These are phyloP conservation scores for Orbilia javanica DNA, from an alignment of 2,329 filamentous ascomycete genomes.

Conservation along the genomic window DNA sequence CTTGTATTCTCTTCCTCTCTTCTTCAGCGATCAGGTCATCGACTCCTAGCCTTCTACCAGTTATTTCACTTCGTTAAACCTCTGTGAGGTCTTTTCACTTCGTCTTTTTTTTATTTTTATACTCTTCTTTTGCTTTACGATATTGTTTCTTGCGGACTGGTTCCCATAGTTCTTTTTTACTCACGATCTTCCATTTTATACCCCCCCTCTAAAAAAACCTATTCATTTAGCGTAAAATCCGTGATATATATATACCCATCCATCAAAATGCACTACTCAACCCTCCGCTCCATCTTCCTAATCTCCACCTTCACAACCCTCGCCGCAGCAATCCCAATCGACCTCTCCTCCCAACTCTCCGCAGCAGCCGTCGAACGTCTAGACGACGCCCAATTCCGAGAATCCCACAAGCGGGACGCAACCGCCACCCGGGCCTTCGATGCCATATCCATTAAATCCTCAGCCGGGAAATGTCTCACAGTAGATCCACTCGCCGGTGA, in stretches of 20 bases:
- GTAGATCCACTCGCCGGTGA: conserved; percentile 70
- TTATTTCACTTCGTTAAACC: conserved; percentile 24
- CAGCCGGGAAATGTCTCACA: conserved; percentile 68
- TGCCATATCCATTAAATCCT: conserved; percentile 67
- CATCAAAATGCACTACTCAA: conserved; percentile 45
- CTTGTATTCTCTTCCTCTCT: conserved; percentile 11
- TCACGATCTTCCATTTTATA: conserved; percentile 6
- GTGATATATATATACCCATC: conserved; percentile 5
- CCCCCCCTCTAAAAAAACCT: neutral
- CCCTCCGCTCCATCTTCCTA: conserved; percentile 20
- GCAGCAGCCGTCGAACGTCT: conserved; percentile 68
- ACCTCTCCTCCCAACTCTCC: conserved; percentile 38
- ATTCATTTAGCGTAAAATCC: neutral
- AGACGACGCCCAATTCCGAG: conserved; percentile 69
- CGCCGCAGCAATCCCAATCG: conserved; percentile 21
- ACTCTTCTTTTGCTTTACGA: conserved; percentile 7
- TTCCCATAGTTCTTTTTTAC: conserved; percentile 24
- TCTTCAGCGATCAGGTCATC: conserved; percentile 54
- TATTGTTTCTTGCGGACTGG: conserved; percentile 31
- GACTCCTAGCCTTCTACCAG: conserved; percentile 25
- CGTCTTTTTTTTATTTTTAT: conserved; percentile 3
- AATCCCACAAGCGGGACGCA: conserved; percentile 68
- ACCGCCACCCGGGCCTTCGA: conserved; percentile 68
- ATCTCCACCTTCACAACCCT: conserved; percentile 26
- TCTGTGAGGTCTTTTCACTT: conserved; percentile 40